Percentiles rank a stretch among this genome's conserved stretches.
These are phyloP conservation scores for Suhomyces yuchorum DNA, from an alignment of 1,139 yeast species.

Conservation along the genomic window DNA sequence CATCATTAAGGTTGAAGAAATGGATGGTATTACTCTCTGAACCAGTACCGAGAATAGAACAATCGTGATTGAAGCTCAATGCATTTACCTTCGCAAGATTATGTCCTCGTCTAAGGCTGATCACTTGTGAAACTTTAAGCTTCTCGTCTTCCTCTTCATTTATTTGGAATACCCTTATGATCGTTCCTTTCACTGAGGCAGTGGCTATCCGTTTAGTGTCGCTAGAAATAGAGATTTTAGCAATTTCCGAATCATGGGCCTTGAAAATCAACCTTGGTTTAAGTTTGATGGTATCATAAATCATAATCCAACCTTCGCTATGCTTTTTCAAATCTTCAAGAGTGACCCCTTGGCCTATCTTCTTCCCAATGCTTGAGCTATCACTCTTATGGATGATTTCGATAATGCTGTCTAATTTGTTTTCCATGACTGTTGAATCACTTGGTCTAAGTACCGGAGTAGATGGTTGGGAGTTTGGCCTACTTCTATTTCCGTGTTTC, in stretches of 20 bases:
- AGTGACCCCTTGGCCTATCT: constrained; percentile 18
- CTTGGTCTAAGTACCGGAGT: constrained; percentile 23
- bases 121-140: constrained; percentile 32
- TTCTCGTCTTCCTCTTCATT: constrained; percentile 16
- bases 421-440: constrained; percentile 19
- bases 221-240: constrained; percentile 49
- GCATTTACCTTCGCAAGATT: constrained; percentile 59
- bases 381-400: constrained; percentile 26
- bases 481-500: constrained; percentile 7
- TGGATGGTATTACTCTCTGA: constrained; percentile 73
- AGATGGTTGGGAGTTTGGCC: constrained; percentile 14
- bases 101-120: constrained; percentile 71
- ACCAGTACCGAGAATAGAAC: constrained; percentile 60
- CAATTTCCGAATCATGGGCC: constrained; percentile 58
- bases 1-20: constrained; percentile 49
- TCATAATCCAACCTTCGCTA: constrained; percentile 45
- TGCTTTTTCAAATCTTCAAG: constrained; percentile 30
- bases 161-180: constrained; percentile 53
- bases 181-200: constrained; percentile 73
- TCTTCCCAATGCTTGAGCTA: constrained; percentile 10
- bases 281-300: constrained; percentile 62
- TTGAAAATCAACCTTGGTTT: constrained; percentile 58
- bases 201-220: constrained; percentile 63
- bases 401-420: constrained; percentile 18
- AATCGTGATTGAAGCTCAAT: constrained; percentile 54